phyloP scores from a whole-genome alignment of 768 basidiomycete genomes.

The Termitomyces titanicus region DNA sequence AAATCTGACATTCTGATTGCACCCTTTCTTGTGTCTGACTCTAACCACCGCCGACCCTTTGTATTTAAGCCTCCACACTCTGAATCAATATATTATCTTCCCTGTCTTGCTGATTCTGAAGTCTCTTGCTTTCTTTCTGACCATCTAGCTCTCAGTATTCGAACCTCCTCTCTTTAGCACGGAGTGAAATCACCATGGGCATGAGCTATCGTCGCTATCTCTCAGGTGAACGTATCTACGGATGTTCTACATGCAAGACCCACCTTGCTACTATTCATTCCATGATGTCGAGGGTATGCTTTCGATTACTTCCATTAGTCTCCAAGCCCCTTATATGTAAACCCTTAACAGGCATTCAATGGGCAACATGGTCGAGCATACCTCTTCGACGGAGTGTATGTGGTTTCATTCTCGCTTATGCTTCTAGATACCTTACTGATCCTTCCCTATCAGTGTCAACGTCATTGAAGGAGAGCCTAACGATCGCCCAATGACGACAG shows the following conservation, averaged over 20 bases:
- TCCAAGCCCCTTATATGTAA: conserved; percentile 14
- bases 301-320: conserved; percentile 20
- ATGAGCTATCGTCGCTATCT: conserved; percentile 89
- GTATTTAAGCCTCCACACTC: conserved; percentile 20
- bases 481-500: conserved; percentile 96
- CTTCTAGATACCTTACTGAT: conserved; percentile 7
- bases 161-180: conserved; percentile 7
- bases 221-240: conserved; percentile 80
- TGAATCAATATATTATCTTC: conserved; percentile 9
- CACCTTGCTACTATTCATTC: conserved; percentile 89
- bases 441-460: conserved; percentile 65
- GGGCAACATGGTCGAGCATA: conserved; percentile 96
- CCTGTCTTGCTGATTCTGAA: background rate
- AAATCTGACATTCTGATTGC: conserved; percentile 9
- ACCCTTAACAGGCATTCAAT: conserved; percentile 74
- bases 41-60: conserved; percentile 18
- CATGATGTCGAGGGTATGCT: conserved; percentile 78
- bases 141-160: background rate
- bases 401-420: conserved; percentile 7
- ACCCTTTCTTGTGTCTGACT: conserved; percentile 12
- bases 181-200: conserved; percentile 54
- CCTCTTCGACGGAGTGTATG: conserved; percentile 92
- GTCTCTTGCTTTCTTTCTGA: conserved; percentile 1
- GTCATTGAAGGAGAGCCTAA: conserved; percentile 84
- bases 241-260: conserved; percentile 82